phyloP scores from a whole-genome alignment of 345 rosid species.

The Linum tenue region DNA sequence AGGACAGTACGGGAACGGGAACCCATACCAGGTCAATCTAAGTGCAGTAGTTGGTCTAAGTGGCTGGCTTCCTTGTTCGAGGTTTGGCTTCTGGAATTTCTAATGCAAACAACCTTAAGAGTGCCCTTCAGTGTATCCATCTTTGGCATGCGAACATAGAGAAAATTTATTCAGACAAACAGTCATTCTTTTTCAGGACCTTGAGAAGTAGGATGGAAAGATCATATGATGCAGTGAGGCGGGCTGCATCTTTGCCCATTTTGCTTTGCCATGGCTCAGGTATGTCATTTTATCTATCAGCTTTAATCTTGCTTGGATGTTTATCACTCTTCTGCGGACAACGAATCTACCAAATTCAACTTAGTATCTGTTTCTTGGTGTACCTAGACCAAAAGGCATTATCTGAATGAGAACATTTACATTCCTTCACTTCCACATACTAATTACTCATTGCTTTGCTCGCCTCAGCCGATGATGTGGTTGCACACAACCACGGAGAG shows the following conservation, averaged over 20 bases:
- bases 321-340: not conserved
- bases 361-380: too few species aligned
- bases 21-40: conserved; percentile 35
- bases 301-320: not conserved
- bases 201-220: conserved; percentile 45
- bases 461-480: conserved; percentile 55
- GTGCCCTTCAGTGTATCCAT: not conserved
- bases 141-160: too few species aligned
- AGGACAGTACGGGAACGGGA: conserved; percentile 46
- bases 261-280: conserved; percentile 52
- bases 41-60: conserved; percentile 55
- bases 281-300: conserved; percentile 14
- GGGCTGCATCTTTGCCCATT: conserved; percentile 51
- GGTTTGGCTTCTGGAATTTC: conserved; percentile 24
- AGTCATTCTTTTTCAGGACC: conserved; percentile 30
- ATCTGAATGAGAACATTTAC: too few species aligned
- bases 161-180: conserved; percentile 8
- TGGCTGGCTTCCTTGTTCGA: conserved; percentile 65
- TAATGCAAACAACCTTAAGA: not conserved
- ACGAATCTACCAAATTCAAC: not conserved
- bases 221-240: conserved; percentile 42
- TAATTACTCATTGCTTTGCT: not conserved
- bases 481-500: conserved; percentile 47
- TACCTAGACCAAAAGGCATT: too few species aligned
- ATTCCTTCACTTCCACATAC: not conserved